Base-by-base conservation (phyloP, 2,329 filamentous ascomycete genomes). In the Rasamsonia emersonii region DNA sequence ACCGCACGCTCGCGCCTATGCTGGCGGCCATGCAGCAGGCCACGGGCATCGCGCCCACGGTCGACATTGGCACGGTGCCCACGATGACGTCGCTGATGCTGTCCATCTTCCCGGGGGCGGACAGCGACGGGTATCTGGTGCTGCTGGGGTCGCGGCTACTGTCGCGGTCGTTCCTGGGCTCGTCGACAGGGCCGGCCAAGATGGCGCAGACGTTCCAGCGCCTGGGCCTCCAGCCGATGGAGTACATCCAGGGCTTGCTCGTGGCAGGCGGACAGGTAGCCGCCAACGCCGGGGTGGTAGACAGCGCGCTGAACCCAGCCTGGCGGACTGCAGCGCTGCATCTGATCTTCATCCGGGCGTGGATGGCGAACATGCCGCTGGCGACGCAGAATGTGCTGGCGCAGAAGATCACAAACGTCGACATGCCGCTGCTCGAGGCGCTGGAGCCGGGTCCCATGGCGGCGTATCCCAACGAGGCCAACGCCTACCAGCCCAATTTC, bases 401-500 rank as follows among this genome's bases (percentile, higher is more conserved):
- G 14, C 47, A 61, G 27, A 50, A 50, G 14, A 31, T 55, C 14
- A 56, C 53, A 5, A 43, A 51, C 14, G 49, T 60, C 10, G 39
- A 46, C 5, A 39, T 45, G 11, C 42, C 41, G 11, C 40, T 49
- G 7, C 29, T 50, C 17, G 36, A 38, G 5, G 41, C 44, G 9
- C 35, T 51, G 10, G 45, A 49, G 25, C n/a, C n/a, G n/a, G 40
- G 43, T 5, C 24, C 24, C 7, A 48, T 49, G 42, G 59, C 57
- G 9, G 46, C 51, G 1, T 63, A 63, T 31, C 32, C 53, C 11
- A 63, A 62, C 28, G 56, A 60, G 38, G 59, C 59, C 4, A 52
- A 62, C 38, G 48, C 54, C 6, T 51, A 50, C n/a, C 59, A 65
- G 40, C 52, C 58, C 4, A 40, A 53, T 16, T 64, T 57, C 44